Base-by-base conservation (phyloP, 2,329 filamentous ascomycete species). In the Penicillium sp. region DNA sequence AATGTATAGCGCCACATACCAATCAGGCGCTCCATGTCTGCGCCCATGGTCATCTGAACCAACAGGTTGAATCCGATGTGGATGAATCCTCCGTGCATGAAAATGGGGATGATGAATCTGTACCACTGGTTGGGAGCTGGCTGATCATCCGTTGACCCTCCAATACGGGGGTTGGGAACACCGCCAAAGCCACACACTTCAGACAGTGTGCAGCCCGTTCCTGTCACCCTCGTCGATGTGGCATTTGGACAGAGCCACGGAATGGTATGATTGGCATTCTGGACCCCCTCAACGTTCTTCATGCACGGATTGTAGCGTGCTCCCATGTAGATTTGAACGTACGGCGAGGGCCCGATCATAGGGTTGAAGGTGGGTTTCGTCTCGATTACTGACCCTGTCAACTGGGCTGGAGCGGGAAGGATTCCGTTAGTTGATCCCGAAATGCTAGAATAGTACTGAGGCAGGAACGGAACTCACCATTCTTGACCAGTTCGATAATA, bases 41-140 rank as follows among this genome's bases (percentile, higher is more conserved):
- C 87, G 31, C 89, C 94, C 53, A 97, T 84, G 0, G 90, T 95
- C 68, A 97, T 76, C 73, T 99, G 94, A 22, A 97, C 82, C 8
- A 97, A 82, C 76, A 99, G 82, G 75, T 99, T 99, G 82, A 97
- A 97, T 16, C 86, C 90, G 56, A 99, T 97, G 71, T 99, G 94
- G 60, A 99, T 88, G 54, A 99, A 77, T 14, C 94, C 94, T 1
- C 91, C 92, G 69, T 99, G 94, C 67, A 99, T 79, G 77, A 99
- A 99, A 59, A 99, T 97, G 38, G 94, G 93, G 2, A 88, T 79
- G 69, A 99, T 97, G 78, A 99, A 97, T 58, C 94, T 89, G 76
- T 85, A 99, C 94, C 94, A 99, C 73, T 99, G 94, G 70, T 97
- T 87, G 0, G 94, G 94, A 58, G 85, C 81, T 2, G 88, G 79